Evolutionary conservation across 2,329 filamentous ascomycete species (phyloP), one percentile per base, ranked within the genome.

Genomic region (Alternaria alternata): DNA sequence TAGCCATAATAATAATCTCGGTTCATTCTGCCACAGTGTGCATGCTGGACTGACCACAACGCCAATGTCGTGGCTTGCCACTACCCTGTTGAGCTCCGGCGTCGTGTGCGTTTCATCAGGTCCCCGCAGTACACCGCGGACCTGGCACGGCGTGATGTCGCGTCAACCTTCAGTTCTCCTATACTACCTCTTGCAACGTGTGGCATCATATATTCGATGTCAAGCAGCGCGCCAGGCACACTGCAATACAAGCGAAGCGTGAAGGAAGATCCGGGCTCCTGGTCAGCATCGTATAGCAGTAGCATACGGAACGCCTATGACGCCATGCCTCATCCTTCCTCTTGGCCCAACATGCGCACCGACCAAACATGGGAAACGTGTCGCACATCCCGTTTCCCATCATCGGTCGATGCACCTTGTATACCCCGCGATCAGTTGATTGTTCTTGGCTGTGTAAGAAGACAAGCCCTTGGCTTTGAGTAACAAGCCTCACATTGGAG

Each of bases 241-340:
- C 7, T 51, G 11, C 2, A 20, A 26, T 28, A 24, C 32, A 43
- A 8, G 28, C 9, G 28, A 30, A 11, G 8, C 11, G 9, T 30
- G 28, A 9, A 30, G 11, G 4, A 26, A 14, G 36, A 51, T 43
- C 36, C 28, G 38, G 26, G 14, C n/a, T 38, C 16, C 28, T 48
- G 24, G 32, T 39, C 53, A 26, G 24, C 32, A 20, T 18, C 38
- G 36, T 26, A 22, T 42, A 51, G 46, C 44, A 42, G 46, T 28
- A 43, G 24, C 51, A 39, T 28, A 22, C 16, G 51, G 41, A 57
- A 62, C 57, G 56, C 65, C 59, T 44, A 67, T 67, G 70, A 71
- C 68, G 70, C 64, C 65, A 68, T 61, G 46, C 57, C 54, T 59
- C 47, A 66, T 72, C 56, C 62, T 62, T 55, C 46, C 43, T 32